Evolutionary conservation across 2,329 filamentous ascomycete species (phyloP), one percentile per base, ranked within the genome.

Genomic region (Sphaerulina vaccinii): DNA sequence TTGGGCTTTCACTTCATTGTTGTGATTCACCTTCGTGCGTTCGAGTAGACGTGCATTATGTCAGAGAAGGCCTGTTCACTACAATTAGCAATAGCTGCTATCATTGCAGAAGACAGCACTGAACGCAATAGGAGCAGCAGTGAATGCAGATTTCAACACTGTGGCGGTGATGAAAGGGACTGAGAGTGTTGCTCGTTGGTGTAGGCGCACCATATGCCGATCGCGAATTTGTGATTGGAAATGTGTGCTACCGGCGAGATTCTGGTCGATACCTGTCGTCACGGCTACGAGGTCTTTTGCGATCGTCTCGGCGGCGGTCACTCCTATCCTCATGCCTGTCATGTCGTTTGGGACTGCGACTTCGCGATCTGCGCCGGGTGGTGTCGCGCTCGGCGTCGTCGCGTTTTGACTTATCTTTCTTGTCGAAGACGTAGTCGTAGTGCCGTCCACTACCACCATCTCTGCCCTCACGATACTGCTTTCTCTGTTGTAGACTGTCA

Each of bases 381-480:
- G 35, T 38, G 10, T 60, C 52, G 11, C 45, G 29, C 16, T 42
- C 38, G 5, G 44, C 41, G 3, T 58, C 56, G 24, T 54, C 51
- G 18, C 52, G 39, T 29, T 41, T 49, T 11, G 44, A 48, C 16
- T 59, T 57, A 24, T 66, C 64, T 5, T 86, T 81, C 48, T 86
- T 84, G 54, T 89, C 86, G 67, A 95, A 88, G 0, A 96, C 84
- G 83, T 95, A 90, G 48, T 82, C 80, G 66, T 95, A 95, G 19
- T 78, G 75, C 45, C 79, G 74, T 50, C 71, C 71, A 23, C 68
- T 65, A 35, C 67, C 62, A 8, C 68, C 61, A 23, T 64, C 65
- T 18, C 65, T 62, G 7, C 70, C 69, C 13, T 66, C 63, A 55
- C 89, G 81, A 68, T 97, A 99, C 63, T 97, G 93, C 51, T 87